Conservation (phyloP, 1,284 basidiomycete species). For the Macrocystidia cucumis region DNA sequence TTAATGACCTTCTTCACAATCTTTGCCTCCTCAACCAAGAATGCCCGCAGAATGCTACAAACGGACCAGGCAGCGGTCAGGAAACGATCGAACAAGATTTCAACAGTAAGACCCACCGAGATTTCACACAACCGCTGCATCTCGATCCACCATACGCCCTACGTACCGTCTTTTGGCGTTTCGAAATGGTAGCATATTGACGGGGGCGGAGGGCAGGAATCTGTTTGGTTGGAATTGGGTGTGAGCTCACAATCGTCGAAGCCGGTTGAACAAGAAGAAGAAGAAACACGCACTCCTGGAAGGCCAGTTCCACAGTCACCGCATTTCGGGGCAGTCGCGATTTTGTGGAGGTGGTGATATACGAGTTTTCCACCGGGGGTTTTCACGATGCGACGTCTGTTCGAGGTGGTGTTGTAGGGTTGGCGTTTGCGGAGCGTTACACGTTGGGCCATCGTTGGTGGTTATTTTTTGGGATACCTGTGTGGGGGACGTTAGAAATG, state of each 20-base stretch:
- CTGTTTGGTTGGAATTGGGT: no score
- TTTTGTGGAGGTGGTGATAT: conserved; percentile 89
- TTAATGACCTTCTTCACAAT: conserved; percentile 99
- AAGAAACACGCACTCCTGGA: conserved; percentile 67
- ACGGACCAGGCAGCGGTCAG: not conserved
- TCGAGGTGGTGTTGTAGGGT: conserved; percentile 98
- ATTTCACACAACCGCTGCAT: conserved; percentile 89
- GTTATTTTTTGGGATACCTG: no score
- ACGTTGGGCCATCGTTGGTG: conserved; percentile 89
- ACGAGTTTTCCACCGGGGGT: conserved; percentile 92
- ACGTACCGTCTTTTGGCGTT: conserved; percentile 91
- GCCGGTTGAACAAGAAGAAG: not conserved
- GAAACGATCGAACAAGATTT: conserved; percentile 2
- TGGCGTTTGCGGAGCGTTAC: conserved; percentile 99
- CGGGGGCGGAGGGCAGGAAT: conserved; percentile 90
- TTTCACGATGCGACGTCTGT: conserved; percentile 93
- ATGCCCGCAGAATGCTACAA: conserved; percentile 90
- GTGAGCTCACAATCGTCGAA: conserved; percentile 6
- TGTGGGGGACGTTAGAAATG: no score
- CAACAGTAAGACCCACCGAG: conserved; percentile 53
- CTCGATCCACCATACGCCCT: conserved; percentile 94
- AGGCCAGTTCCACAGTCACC: conserved; percentile 93
- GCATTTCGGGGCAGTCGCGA: conserved; percentile 87
- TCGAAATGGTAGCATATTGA: conserved; percentile 89
- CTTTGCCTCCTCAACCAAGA: conserved; percentile 99